Evolutionary conservation across 2,329 filamentous ascomycete genomes (phyloP), one percentile per base, ranked within the genome.

Genomic region (Alternaria gaisen): DNA sequence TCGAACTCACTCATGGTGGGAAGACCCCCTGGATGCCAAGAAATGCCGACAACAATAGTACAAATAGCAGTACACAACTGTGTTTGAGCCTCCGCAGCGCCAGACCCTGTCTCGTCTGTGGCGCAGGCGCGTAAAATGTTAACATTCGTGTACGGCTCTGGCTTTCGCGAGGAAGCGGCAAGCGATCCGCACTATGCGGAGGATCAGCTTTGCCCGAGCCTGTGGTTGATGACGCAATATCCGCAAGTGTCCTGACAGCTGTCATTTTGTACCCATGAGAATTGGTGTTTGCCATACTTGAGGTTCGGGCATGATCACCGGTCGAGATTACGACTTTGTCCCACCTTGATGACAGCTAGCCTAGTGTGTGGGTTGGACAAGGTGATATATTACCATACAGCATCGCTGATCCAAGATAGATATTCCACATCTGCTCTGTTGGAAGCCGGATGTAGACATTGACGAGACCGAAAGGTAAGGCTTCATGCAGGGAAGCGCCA

Each of bases 161-260:
- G 62, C 56, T 56, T 64, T 74, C 72, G 72, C 72, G 72, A 73
- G 72, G 72, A 73, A 67, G 64, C 72, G 72, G 72, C 63, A 70
- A 64, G 56, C 67, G 68, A 72, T 74, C 72, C 72, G 72, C 61
- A 64, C 68, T 63, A 68, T 71, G 67, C 68, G 69, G 64, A 69
- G 66, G 67, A 74, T 63, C 70, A 65, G 61, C 65, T 56, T 50
- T 64, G 63, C 62, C 66, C 60, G 67, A 65, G 62, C 60, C 62
- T 56, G 44, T 68, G 62, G 60, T 65, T 56, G 61, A 69, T 75
- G 72, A 74, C 71, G 72, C 72, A 72, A 73, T 60, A 46, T 48
- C 53, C 48, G 50, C 14, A 61, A 63, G 63, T 59, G 63, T 54
- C 51, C 53, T 54, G 40, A 67, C 55, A 24, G 41, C 14, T 47